Percentiles rank a stretch among this genome's conserved stretches.
Evolutionary conservation across 1,139 yeast species (phyloP).

Genomic region (Lodderomyces elongisporus): DNA sequence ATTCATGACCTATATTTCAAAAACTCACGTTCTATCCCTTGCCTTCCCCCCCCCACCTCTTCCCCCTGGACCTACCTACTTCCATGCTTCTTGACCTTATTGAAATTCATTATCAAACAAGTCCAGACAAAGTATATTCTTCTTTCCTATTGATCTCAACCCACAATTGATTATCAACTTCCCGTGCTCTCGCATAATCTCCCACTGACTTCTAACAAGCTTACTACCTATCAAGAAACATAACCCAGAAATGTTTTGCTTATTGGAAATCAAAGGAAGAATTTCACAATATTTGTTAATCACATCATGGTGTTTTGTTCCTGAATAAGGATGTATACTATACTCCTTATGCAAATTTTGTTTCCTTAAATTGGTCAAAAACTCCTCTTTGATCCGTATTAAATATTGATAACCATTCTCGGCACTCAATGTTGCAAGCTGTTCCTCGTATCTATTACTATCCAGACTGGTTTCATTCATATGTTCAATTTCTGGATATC

Average conservation of each 20-base stretch:
- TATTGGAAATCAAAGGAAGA: conserved; percentile 36
- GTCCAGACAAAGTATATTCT: conserved; percentile 44
- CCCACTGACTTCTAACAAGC: conserved; percentile 52
- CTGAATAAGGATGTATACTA: conserved; percentile 25
- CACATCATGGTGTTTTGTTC: conserved; percentile 23
- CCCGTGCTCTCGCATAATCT: conserved; percentile 55
- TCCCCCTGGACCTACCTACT: too few species aligned
- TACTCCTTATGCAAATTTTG: conserved; percentile 19
- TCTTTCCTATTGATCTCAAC: conserved; percentile 51
- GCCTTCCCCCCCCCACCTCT: too few species aligned
- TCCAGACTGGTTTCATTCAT: conserved; percentile 2
- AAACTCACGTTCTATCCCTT: too few species aligned
- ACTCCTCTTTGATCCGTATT: conserved; percentile 27
- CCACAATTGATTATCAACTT: conserved; percentile 54
- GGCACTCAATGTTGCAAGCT: conserved; percentile 14
- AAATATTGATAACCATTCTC: conserved; percentile 42
- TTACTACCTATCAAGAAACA: conserved; percentile 44
- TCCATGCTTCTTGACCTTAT: too few species aligned
- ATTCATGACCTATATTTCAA: too few species aligned
- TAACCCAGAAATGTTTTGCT: conserved; percentile 52
- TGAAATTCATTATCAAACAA: conserved; percentile 39
- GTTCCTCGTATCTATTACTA: conserved; percentile 15
- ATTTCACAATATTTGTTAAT: conserved; percentile 38
- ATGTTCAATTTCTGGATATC: conserved; percentile 19
- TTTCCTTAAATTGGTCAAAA: conserved; percentile 17